Evolutionary conservation across 1,284 basidiomycete genomes (phyloP), one percentile per base, ranked within the genome.

Genomic region (Ceratobasidium sp.): DNA sequence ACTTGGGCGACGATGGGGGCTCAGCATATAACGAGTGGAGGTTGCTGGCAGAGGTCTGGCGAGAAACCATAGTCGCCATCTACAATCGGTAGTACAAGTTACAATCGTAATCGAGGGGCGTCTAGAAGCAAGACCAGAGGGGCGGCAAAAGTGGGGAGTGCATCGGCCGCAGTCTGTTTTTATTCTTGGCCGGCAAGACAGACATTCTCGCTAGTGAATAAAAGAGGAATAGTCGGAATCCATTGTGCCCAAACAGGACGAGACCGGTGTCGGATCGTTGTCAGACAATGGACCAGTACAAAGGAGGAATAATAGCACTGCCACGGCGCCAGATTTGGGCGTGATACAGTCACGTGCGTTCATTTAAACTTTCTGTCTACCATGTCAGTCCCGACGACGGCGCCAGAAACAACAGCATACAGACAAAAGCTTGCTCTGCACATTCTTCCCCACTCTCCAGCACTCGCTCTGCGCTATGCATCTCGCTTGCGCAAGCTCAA

Each of bases 181-280:
- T 69, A 69, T 56, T 69, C 66, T 27, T 41, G 37, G 39, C 1
- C 24, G 22, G 31, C 41, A 46, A 64, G 51, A 58, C 22, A 39
- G 27, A 29, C 39, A 37, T 34, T 68, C 53, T 54, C 43, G 34
- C 22, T 7, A 53, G 46, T 49, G 22, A 16, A 27, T 39, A 37
- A 31, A 64, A 49, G 49, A 37, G 64, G 64, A 68, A 68, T 68
- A 41, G 64, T 27, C 51, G 51, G n/a, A 53, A 68, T 51, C 66
- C 66, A 69, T 69, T 69, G 66, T 69, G 66, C 66, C 66, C 34
- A 69, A 69, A 69, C 41, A 69, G 66, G 59, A 16, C 66, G 48
- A 69, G 66, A 16, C 66, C 43, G 39, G 41, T 69, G 66, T 69
- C 66, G 54, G 54, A 69, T 46, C 54, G 66, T 69, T 54, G n/a